Percentiles rank a stretch among this genome's conserved stretches.
Evolutionary conservation across 164 flowering plant species (phyloP).

Genomic region (Kalanchoe fedtschenkoi): DNA sequence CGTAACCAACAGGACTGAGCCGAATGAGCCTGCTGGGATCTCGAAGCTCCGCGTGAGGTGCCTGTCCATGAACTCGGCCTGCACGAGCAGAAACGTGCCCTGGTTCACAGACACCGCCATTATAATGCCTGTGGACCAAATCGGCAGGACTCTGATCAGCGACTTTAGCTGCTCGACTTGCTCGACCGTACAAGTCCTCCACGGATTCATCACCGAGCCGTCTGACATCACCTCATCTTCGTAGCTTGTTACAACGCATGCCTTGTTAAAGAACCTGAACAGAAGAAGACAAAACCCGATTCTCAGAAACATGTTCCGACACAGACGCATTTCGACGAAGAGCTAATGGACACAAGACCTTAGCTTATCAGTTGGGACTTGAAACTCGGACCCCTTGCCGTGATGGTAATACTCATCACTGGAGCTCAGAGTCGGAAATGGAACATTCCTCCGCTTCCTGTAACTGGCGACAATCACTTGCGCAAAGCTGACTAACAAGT

Average conservation of each 20-base stretch:
- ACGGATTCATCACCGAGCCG: slow-evolving; percentile 29
- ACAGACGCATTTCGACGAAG: not conserved
- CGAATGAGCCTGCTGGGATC: slow-evolving; percentile 47
- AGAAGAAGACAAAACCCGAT: not conserved
- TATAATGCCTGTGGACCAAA: slow-evolving; percentile 52
- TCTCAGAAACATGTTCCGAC: not conserved
- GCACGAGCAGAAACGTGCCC: slow-evolving; percentile 27
- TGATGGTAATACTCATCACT: slow-evolving; percentile 24
- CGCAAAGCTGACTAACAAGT: slow-evolving; percentile 37
- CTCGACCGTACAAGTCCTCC: slow-evolving; percentile 46
- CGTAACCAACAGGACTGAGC: slow-evolving; percentile 22
- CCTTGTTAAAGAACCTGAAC: slow-evolving; percentile 50
- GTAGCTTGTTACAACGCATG: slow-evolving; percentile 34
- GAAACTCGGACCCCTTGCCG: slow-evolving; percentile 17
- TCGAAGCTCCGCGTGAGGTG: slow-evolving; percentile 27
- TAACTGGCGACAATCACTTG: slow-evolving; percentile 46
- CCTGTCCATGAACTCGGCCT: slow-evolving; percentile 49
- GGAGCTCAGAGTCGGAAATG: slow-evolving; percentile 17
- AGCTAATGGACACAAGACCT: slow-evolving; percentile 24
- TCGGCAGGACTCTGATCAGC: slow-evolving; percentile 37
- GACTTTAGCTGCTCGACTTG: slow-evolving; percentile 60
- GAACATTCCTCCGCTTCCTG: slow-evolving; percentile 32
- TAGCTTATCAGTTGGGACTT: slow-evolving; percentile 31
- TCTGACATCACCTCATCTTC: slow-evolving; percentile 25
- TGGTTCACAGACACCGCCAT: slow-evolving; percentile 33